Base-by-base conservation (phyloP, 495 filamentous ascomycete genomes). In the Hypoxylon rickii region DNA sequence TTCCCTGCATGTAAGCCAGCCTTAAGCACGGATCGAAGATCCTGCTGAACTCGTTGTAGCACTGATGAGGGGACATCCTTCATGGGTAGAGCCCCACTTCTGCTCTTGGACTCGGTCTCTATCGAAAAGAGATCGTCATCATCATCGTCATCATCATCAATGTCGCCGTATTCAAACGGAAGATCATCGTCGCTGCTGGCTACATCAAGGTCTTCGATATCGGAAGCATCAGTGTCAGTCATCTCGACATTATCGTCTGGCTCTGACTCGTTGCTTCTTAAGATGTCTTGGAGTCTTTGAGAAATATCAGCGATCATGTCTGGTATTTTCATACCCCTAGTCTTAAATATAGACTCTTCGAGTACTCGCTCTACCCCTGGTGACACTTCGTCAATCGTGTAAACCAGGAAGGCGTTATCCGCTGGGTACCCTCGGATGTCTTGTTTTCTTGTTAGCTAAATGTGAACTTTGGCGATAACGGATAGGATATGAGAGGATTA, bases 1-100 rank as follows among this genome's bases (percentile, higher is more conserved):
- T 82, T 74, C 2, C 89, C 89, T n/a, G 91, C 76, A 47, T 82
- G 89, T 71, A 91, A 93, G 0, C 90, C 92, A 11, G 87, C 84
- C 1, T 74, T 45, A 59, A 83, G 86, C 4, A 76, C 85, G 3
- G 62, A 62, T 34, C 72, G 74, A 3, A 97, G 76, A 69, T 97
- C 92, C 5, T 63, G 63, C 22, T 79, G 79, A 13, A 95, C 73
- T 22, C 79, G 71, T 21, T 60, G 51, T 7, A 60, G 20, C 24
- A 62, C 2, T 16, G 10, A 8, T 52, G 42, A 22, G 34, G 55
- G 34, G 26, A 17, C 39, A 21, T 12, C 31, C 16, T 6, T 3
- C 17, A 24, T 11, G 7, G 48, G 22, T 16, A 20, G 6, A 11
- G 18, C 4, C 5, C 7, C 8, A 33, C 51, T 7, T 13, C 6